Evolutionary conservation across 2,329 filamentous ascomycete species (phyloP).

Genomic region (Phialophora tarda): DNA sequence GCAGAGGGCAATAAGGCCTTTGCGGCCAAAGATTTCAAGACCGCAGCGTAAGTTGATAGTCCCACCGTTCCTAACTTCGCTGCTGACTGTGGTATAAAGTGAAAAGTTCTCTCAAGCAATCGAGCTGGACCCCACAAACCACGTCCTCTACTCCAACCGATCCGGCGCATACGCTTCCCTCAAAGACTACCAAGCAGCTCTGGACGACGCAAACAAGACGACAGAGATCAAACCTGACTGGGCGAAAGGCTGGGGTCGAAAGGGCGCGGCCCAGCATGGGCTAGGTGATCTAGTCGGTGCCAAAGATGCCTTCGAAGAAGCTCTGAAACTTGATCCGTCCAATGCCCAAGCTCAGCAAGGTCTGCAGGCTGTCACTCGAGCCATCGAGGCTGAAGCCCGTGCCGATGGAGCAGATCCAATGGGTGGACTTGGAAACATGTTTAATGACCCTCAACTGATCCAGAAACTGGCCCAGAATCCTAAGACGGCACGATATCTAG

Average conservation of each 20-base stretch:
- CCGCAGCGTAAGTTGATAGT: conserved; percentile 78
- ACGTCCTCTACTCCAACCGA: conserved; percentile 97
- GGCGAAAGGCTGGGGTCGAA: conserved; percentile 94
- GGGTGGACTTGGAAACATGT: conserved; percentile 85
- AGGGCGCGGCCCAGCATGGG: conserved; percentile 89
- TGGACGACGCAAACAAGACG: conserved; percentile 90
- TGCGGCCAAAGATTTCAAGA: conserved; percentile 93
- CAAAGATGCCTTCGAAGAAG: conserved; percentile 88
- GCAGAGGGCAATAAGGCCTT: conserved; percentile 99
- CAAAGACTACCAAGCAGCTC: conserved; percentile 81
- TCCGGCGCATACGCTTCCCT: conserved; percentile 87
- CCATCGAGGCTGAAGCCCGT: conserved; percentile 77
- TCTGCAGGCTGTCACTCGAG: conserved; percentile 80
- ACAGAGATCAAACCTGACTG: conserved; percentile 96
- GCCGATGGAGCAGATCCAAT: conserved; percentile 64
- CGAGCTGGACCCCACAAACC: conserved; percentile 82
- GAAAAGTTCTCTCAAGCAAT: conserved; percentile 96
- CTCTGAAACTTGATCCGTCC: conserved; percentile 87
- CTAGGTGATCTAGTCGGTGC: conserved; percentile 83
- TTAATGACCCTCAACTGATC: conserved; percentile 88
- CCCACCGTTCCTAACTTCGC: conserved; percentile 18
- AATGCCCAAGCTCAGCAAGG: conserved; percentile 94
- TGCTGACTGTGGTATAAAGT: conserved; percentile 55
- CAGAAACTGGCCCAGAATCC: conserved; percentile 92
- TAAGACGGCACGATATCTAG: conserved; percentile 82